These are phyloP conservation scores for Carex myosuroides DNA, from an alignment of 176 grass and related monocot genomes.

Conservation along the genomic window DNA sequence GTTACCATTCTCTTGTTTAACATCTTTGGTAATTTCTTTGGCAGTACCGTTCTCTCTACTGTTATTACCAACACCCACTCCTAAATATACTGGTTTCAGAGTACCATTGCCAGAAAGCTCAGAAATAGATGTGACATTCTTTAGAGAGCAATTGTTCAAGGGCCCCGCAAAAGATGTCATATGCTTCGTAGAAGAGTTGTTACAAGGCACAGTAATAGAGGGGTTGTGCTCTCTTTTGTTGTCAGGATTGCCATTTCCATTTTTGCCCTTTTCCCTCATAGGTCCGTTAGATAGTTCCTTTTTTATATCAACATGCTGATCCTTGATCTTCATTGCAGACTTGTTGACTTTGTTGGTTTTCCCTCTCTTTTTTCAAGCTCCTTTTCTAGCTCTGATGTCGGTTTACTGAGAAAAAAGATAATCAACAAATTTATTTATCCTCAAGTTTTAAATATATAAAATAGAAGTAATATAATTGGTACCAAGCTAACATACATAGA, in stretches of 20 bases:
- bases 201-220: background rate
- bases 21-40: background rate
- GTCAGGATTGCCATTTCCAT: background rate
- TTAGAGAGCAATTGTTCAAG: background rate
- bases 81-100: background rate
- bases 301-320: background rate
- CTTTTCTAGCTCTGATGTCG: background rate
- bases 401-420: background rate
- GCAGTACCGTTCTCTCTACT: background rate
- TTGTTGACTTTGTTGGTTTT: background rate
- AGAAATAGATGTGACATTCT: background rate
- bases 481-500: background rate
- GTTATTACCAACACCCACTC: background rate
- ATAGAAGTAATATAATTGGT: background rate
- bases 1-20: background rate
- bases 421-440: background rate
- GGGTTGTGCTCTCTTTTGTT: background rate
- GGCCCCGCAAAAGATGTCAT: background rate
- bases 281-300: background rate
- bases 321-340: too few relatives aligned
- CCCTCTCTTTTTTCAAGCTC: background rate
- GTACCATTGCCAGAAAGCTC: too few relatives aligned
- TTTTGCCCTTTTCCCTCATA: background rate
- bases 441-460: background rate
- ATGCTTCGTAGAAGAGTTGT: background rate